phyloP scores from a whole-genome alignment of 257 asterid species.

The Haberlea rhodopensis region DNA sequence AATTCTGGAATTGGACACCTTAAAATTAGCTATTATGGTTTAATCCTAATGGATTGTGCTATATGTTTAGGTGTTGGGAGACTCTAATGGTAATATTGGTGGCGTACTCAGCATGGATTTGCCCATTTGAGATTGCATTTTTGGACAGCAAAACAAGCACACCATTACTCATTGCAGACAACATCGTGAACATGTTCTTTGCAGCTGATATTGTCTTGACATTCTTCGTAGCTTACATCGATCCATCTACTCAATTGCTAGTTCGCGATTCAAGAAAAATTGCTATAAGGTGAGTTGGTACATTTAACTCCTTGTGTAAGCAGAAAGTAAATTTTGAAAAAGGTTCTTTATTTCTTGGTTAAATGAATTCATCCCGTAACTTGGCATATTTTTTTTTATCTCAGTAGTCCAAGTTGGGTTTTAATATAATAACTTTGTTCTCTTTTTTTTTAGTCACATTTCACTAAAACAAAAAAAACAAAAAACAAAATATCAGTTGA shows the following conservation, averaged over 20 bases:
- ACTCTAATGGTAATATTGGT: conserved; percentile 70
- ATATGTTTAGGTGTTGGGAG: conserved; percentile 99
- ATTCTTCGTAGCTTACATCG: conserved; percentile 78
- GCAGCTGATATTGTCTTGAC: conserved; percentile 68
- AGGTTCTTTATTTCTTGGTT: too few relatives aligned
- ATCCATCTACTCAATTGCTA: conserved; percentile 71
- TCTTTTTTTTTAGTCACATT: too few relatives aligned
- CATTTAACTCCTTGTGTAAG: background rate
- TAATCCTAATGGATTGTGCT: too few relatives aligned
- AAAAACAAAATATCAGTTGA: too few relatives aligned
- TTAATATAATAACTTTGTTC: too few relatives aligned
- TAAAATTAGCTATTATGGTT: too few relatives aligned
- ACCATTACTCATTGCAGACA: conserved; percentile 51
- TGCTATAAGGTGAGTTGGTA: conserved; percentile 52
- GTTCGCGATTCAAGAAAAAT: conserved; percentile 50
- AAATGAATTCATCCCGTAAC: too few relatives aligned
- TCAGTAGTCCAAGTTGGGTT: too few relatives aligned
- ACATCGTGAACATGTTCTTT: conserved; percentile 60
- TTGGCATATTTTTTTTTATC: too few relatives aligned
- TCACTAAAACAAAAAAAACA: too few relatives aligned
- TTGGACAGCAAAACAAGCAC: conserved; percentile 34
- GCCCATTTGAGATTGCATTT: conserved; percentile 82
- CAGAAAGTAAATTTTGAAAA: too few relatives aligned
- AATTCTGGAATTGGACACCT: too few relatives aligned
- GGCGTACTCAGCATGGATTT: conserved; percentile 79